Percentiles rank a stretch among this genome's conserved stretches.
Evolutionary conservation across 345 rosid species (phyloP).

Genomic region (Noccaea bulbosa): DNA sequence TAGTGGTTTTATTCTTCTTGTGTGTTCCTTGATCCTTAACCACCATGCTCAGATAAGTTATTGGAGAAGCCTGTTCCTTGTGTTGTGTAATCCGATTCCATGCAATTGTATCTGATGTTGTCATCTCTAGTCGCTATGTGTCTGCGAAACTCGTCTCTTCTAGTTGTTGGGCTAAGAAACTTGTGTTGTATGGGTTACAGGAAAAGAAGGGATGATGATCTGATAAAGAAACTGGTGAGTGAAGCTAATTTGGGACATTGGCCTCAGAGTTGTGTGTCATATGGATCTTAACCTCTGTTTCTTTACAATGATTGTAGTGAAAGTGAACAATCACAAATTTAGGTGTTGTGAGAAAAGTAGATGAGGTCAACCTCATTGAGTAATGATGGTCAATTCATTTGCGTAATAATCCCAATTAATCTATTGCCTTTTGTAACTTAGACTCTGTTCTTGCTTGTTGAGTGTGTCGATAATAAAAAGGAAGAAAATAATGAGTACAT

Average conservation of each 20-base stretch:
- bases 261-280: not conserved
- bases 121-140: not conserved
- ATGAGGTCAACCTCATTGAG: constrained; percentile 20
- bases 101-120: constrained; percentile 2
- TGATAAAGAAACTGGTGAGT: constrained; percentile 4
- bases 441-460: constrained; percentile 12
- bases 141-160: not conserved
- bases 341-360: not conserved
- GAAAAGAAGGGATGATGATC: constrained; percentile 27
- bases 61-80: constrained; percentile 10
- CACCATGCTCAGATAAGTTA: not conserved
- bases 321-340: constrained; percentile 13
- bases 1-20: constrained; percentile 1
- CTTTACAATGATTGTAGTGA: constrained; percentile 28
- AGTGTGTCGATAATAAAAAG: not conserved
- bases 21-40: not conserved
- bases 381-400: constrained; percentile 12
- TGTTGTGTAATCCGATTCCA: not conserved
- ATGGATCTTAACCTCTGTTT: constrained; percentile 14
- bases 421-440: not conserved
- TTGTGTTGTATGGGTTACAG: constrained; percentile 20
- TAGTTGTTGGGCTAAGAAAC: constrained; percentile 3
- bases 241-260: not conserved
- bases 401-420: constrained; percentile 17
- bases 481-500: not conserved